These are phyloP conservation scores for Aspergillus fumigatus DNA, from an alignment of 2,329 filamentous ascomycete genomes.

Conservation along the genomic window DNA sequence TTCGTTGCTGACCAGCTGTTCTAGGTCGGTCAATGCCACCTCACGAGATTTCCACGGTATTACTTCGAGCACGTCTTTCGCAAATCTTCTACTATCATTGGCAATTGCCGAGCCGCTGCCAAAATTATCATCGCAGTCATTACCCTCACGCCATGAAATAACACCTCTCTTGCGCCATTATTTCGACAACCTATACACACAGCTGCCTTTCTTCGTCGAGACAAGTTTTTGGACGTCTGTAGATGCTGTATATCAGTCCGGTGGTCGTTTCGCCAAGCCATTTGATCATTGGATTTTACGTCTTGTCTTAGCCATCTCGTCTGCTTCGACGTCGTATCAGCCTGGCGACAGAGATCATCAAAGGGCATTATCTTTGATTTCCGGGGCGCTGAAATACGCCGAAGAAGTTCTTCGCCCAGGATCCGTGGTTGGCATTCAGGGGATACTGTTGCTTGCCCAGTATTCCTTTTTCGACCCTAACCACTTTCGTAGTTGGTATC, in stretches of 20 bases:
- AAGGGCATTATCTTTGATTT: slow-evolving; percentile 57
- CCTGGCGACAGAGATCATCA: slow-evolving; percentile 61
- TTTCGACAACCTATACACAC: slow-evolving; percentile 71
- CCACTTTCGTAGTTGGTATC: slow-evolving; percentile 90
- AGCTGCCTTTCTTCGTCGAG: slow-evolving; percentile 80
- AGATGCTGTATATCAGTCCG: slow-evolving; percentile 73
- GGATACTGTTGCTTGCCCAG: slow-evolving; percentile 76
- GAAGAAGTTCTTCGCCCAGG: slow-evolving; percentile 82
- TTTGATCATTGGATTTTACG: slow-evolving; percentile 83
- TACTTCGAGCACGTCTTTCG: slow-evolving; percentile 85
- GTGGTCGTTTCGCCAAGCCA: slow-evolving; percentile 55
- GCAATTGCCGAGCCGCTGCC: slow-evolving; percentile 70
- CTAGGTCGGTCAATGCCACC: slow-evolving; percentile 85
- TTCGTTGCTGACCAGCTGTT: slow-evolving; percentile 11
- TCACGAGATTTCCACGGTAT: slow-evolving; percentile 90
- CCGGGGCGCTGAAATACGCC: slow-evolving; percentile 67
- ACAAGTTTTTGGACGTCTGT: slow-evolving; percentile 71
- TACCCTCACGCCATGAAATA: slow-evolving; percentile 69
- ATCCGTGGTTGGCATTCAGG: slow-evolving; percentile 79
- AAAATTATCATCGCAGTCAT: slow-evolving; percentile 51
- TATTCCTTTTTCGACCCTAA: slow-evolving; percentile 87
- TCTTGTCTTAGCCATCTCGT: slow-evolving; percentile 83
- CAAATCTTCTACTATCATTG: slow-evolving; percentile 79
- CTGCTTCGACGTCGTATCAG: slow-evolving; percentile 65
- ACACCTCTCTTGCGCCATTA: slow-evolving; percentile 74